Evolutionary conservation across 768 basidiomycete genomes (phyloP), one percentile per base, ranked within the genome.

Genomic region (Hemileccinum rubropunctum): DNA sequence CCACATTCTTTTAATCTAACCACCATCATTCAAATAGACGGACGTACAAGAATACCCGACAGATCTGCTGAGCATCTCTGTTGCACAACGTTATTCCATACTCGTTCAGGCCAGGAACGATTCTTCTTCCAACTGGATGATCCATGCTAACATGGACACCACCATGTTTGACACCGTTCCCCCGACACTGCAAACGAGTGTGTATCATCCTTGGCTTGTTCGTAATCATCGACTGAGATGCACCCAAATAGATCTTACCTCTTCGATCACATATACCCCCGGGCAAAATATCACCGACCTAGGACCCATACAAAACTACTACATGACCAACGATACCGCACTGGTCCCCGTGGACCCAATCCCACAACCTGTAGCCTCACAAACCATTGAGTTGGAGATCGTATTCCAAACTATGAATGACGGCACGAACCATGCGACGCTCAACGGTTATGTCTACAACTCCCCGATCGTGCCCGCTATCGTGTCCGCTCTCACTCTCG

Each of bases 31-130:
- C n/a, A 15, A 52, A 8, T 52, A 89, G 83, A 88, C 81, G 1
- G 95, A 98, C 71, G 76, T 84, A 2, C 77, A 88, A 62, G 83
- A 85, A 53, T 86, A 72, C 35, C 77, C 84, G 0, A 84, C 84
- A 54, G 87, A 91, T 63, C 66, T 87, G 33, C 60, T 98, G 43
- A 77, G 81, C 37, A 50, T 98, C 49, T 77, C 91, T 13, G 92
- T 88, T 27, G 94, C 94, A 0, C 95, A 98, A 67, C 83, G 95
- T 17, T 97, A 95, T 69, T 95, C 94, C 0, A 75, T 99, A 35
- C 82, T 98, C 28, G 91, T 99, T 45, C 86, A 86, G 11, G 95
- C 95, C 10, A 82, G 87, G 42, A 95, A 95, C 68, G 89, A 93
- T 55, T 88, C 86, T 0, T 71, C 78, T 3, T 73, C 79, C 18